A percentile compares a stretch with the other conserved stretches of the same genome.
Evolutionary conservation across 2,329 filamentous ascomycete species (phyloP).

Genomic region (Cladosporium sp.): DNA sequence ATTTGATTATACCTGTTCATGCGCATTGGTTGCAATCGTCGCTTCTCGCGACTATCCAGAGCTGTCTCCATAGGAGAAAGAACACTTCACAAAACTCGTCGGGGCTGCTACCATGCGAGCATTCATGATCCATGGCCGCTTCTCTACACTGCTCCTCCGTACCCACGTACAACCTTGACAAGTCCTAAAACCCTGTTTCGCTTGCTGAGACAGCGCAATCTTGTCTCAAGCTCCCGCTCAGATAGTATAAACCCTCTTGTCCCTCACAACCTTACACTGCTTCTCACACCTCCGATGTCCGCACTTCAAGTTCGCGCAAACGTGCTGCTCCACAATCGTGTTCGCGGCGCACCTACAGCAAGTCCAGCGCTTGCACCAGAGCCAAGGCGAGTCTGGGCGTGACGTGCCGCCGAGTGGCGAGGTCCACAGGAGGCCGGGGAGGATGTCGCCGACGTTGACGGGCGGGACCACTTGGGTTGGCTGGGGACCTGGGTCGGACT

Average conservation of each 20-base stretch:
- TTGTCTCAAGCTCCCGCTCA: no score
- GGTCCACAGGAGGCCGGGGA: neutral
- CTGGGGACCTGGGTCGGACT: neutral
- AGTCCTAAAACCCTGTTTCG: no score
- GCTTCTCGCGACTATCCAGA: no score
- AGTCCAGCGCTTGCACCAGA: constrained; percentile 24
- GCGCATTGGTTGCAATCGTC: no score
- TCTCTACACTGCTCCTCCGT: no score
- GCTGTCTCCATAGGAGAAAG: no score
- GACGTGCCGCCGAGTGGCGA: constrained; percentile 2
- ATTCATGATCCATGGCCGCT: no score
- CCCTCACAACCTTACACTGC: neutral
- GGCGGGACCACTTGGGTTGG: constrained; percentile 5
- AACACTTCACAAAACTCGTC: no score
- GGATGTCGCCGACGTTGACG: neutral
- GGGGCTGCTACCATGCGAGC: no score
- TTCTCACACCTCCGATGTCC: constrained; percentile 23
- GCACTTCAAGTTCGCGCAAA: constrained; percentile 26
- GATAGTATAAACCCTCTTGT: neutral
- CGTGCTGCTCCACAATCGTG: constrained; percentile 28
- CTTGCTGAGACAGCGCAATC: no score
- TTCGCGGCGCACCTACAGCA: constrained; percentile 24
- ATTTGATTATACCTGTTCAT: no score
- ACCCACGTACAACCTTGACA: no score
- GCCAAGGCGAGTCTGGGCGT: constrained; percentile 19